These are phyloP conservation scores for Cutaneotrichosporon cavernicola DNA, from an alignment of 1,284 basidiomycete genomes.

Conservation along the genomic window DNA sequence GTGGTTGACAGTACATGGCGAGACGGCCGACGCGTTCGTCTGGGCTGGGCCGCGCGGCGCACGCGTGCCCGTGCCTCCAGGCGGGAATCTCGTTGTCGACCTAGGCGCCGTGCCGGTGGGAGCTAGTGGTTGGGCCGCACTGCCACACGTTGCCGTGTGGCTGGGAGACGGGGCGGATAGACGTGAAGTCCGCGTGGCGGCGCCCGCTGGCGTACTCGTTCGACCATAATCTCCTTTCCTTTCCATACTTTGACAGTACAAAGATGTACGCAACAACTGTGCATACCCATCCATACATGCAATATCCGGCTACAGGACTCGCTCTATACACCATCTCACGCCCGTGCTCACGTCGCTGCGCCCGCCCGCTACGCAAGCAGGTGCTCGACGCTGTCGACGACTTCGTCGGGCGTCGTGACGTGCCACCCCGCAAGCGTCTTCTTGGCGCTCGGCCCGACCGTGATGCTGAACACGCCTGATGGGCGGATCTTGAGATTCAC, in stretches of 20 bases:
- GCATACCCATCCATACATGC: conserved; percentile 1
- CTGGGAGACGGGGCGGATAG: conserved; percentile 37
- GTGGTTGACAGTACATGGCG: conserved; percentile 33
- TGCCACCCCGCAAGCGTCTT: conserved; percentile 86
- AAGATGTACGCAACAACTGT: background rate
- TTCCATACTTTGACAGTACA: too few species aligned
- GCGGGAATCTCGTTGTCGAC: conserved; percentile 19
- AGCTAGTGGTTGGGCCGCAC: conserved; percentile 33
- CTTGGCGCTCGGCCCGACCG: conserved; percentile 81
- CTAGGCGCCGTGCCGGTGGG: conserved; percentile 36
- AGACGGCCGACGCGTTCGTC: conserved; percentile 47
- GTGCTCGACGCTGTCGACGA: conserved; percentile 48
- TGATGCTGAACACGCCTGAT: conserved; percentile 79
- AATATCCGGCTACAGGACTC: background rate
- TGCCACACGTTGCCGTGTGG: conserved; percentile 42
- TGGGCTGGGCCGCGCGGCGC: conserved; percentile 42
- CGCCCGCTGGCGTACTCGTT: conserved; percentile 16
- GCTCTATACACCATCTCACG: background rate
- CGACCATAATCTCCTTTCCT: conserved; percentile 11
- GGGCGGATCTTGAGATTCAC: conserved; percentile 66
- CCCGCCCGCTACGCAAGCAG: conserved; percentile 27
- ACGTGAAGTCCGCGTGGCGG: conserved; percentile 35
- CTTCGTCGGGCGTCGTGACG: conserved; percentile 61
- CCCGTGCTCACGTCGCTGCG: too few species aligned
- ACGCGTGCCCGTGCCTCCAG: conserved; percentile 31